These are phyloP conservation scores for Populus ilicifolia DNA, from an alignment of 345 rosid genomes.

Conservation along the genomic window DNA sequence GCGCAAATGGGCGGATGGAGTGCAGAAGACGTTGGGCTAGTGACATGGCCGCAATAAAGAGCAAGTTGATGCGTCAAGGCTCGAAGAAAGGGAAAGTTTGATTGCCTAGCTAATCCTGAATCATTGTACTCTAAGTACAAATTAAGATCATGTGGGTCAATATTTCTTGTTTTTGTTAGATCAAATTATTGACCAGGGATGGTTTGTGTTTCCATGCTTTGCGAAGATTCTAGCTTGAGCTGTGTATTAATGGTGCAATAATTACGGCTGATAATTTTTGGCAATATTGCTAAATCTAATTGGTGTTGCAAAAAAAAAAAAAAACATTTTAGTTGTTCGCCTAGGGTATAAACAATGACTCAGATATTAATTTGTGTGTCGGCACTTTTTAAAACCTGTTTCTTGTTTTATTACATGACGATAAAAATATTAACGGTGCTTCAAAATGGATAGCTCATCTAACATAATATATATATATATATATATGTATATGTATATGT, in stretches of 20 bases:
- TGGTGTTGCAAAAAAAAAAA: no score
- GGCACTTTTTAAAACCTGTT: fast-evolving
- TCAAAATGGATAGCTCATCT: no score
- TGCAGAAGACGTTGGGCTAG: not conserved
- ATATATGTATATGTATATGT: no score
- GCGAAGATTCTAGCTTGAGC: not conserved
- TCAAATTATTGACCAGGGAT: not conserved
- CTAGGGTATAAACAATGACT: no score
- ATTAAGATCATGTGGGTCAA: not conserved
- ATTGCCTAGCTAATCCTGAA: not conserved
- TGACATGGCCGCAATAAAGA: not conserved
- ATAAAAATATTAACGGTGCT: no score
- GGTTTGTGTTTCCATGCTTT: not conserved
- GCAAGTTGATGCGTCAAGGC: not conserved
- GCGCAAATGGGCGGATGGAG: not conserved
- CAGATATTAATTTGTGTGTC: no score
- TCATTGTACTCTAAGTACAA: not conserved
- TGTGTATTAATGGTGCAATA: not conserved
- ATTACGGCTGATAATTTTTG: not conserved
- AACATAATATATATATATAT: no score
- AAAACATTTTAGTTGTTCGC: no score
- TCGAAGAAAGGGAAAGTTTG: not conserved
- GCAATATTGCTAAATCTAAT: no score
- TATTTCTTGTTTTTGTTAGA: not conserved
- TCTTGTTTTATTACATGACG: no score